phyloP scores from a whole-genome alignment of 106 monocot species.

The Acanthochlamys bracteata region DNA sequence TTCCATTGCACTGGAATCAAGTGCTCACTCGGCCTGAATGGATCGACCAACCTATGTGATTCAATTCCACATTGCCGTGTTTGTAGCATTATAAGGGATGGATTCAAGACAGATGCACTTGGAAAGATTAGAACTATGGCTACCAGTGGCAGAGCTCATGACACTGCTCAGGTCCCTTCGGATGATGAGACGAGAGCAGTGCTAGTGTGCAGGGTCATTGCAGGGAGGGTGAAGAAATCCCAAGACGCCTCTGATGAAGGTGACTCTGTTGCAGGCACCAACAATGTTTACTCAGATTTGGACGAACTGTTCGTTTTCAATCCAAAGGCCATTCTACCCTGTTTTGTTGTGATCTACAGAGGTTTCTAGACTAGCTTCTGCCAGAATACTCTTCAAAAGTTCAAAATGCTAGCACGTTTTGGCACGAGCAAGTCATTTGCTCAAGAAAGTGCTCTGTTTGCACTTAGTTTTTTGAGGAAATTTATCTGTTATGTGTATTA shows the following conservation, averaged over 20 bases:
- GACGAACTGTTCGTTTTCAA: constrained; percentile 69
- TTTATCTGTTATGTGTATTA: too few species aligned
- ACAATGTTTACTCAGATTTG: constrained; percentile 30
- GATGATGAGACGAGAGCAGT: constrained; percentile 56
- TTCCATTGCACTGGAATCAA: constrained; percentile 50
- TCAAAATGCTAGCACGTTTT: not conserved
- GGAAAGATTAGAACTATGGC: constrained; percentile 61
- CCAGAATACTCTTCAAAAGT: not conserved
- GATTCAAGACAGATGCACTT: constrained; percentile 34
- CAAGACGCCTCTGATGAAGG: constrained; percentile 29
- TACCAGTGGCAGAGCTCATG: constrained; percentile 69
- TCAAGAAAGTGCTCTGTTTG: not conserved
- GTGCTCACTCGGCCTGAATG: constrained; percentile 52
- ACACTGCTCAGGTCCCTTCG: constrained; percentile 9
- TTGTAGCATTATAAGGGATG: constrained; percentile 70
- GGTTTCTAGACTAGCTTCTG: constrained; percentile 6
- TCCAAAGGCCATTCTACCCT: constrained; percentile 71
- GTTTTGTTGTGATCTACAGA: constrained; percentile 76
- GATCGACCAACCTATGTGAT: constrained; percentile 38
- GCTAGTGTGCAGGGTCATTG: constrained; percentile 89
- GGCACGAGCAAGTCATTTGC: not conserved
- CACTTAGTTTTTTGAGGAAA: too few species aligned
- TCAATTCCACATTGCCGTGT: constrained; percentile 29
- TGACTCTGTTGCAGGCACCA: constrained; percentile 43
- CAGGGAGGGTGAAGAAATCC: constrained; percentile 63